Evolutionary conservation across 2,329 filamentous ascomycete genomes (phyloP), one percentile per base, ranked within the genome.

Genomic region (Trichoderma lentiforme): DNA sequence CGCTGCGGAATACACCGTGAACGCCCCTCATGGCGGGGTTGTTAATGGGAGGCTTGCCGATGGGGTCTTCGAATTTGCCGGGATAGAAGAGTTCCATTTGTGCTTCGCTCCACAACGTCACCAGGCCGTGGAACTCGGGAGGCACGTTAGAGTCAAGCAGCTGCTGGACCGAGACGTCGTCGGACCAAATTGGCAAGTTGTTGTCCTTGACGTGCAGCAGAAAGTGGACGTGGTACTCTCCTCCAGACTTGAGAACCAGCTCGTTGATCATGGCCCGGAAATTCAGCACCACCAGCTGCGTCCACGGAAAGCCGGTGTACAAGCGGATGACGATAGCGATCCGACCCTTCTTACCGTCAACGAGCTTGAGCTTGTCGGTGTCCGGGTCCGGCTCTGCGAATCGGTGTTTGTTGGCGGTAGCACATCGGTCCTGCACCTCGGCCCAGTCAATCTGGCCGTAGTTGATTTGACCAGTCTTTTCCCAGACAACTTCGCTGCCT

Each of bases 121-220:
- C 92, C 80, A 97, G 88, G 73, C 91, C 89, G 78, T 91, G 92
- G 81, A 97, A 97, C 78, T 95, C 93, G 73, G 88, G 84, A 0
- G 93, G 85, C 76, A 92, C 81, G 76, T 91, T 86, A 77, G 88
- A 83, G 78, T 89, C 86, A 78, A 97, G 84, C 77, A 95, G 88
- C 18, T 87, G 86, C 75, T 94, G 88, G 72, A 94, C 93, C 0
- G 90, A 91, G 36, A 88, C 86, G 21, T 92, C 89, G 76, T 96
- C 93, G 0, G 93, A 89, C 92, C 92, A 97, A 75, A 97, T 93
- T 58, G 92, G 92, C 56, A 91, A 83, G 76, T 92, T 89, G 75
- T 92, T 88, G 79, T 97, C 92, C 76, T 93, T 93, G 75, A 97
- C 93, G 75, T 97, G 93, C 51, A 97, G 87, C 43, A 97, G 85